Evolutionary conservation across 129 eudicot genomes (phyloP).

Genomic region (Pulicaria dysenterica): DNA sequence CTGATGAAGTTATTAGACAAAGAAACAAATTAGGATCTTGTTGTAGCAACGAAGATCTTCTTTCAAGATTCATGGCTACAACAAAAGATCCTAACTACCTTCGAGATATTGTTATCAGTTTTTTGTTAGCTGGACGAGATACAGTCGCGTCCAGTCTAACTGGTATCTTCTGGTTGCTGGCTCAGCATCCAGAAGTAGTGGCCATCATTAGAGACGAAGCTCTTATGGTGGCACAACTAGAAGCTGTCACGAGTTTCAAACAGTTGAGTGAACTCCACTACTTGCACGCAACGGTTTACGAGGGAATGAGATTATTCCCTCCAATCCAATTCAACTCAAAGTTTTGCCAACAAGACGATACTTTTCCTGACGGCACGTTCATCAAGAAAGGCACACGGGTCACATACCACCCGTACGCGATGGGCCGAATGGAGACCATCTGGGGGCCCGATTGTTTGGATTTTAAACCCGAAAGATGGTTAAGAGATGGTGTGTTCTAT

Average conservation of each 20-base stretch:
- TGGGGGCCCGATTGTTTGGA: slow-evolving; percentile 81
- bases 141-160: slow-evolving; percentile 80
- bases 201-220: slow-evolving; percentile 55
- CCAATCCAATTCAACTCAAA: slow-evolving; percentile 91
- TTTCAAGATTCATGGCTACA: slow-evolving; percentile 71
- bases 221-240: slow-evolving; percentile 34
- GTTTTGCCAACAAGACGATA: slow-evolving; percentile 61
- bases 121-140: slow-evolving; percentile 82
- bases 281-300: slow-evolving; percentile 66
- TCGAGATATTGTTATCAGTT: slow-evolving; percentile 71
- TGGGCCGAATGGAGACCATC: slow-evolving; percentile 92
- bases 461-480: slow-evolving; percentile 89
- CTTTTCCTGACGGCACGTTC: slow-evolving; percentile 61
- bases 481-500: slow-evolving; percentile 58
- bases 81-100: slow-evolving; percentile 56
- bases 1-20: slow-evolving; percentile 64
- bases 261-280: slow-evolving; percentile 62
- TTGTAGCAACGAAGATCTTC: slow-evolving; percentile 57
- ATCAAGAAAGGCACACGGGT: slow-evolving; percentile 76
- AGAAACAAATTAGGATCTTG: slow-evolving; percentile 43
- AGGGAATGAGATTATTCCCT: slow-evolving; percentile 82
- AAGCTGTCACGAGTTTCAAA: slow-evolving; percentile 33
- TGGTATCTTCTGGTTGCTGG: slow-evolving; percentile 58
- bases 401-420: slow-evolving; percentile 83
- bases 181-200: slow-evolving; percentile 55